Percentiles rank a stretch among this genome's conserved stretches.
phyloP scores from a whole-genome alignment of 805 yeast species.

The Starmerella gropengiesseri region DNA sequence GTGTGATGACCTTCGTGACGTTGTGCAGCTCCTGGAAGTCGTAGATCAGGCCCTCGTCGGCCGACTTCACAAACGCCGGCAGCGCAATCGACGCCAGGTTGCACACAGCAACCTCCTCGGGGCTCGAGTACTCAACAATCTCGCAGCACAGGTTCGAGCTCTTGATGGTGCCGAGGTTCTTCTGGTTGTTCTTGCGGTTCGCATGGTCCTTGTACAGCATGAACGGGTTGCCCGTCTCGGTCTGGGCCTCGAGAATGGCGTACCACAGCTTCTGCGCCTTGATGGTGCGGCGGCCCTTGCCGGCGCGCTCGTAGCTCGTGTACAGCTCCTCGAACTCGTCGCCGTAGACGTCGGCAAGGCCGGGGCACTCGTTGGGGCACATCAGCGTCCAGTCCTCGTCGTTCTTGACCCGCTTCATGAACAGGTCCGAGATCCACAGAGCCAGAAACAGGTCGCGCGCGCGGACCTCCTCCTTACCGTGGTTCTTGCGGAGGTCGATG shows the following conservation, averaged over 20 bases:
- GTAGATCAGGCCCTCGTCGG: conserved; percentile 42
- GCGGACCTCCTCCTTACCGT: conserved; percentile 86
- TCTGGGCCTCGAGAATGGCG: conserved; percentile 80
- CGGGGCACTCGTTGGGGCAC: conserved; percentile 83
- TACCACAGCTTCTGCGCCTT: conserved; percentile 89
- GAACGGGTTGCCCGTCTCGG: conserved; percentile 94
- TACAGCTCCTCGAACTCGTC: conserved; percentile 69
- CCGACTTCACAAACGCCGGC: conserved; percentile 49
- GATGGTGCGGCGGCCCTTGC: conserved; percentile 50
- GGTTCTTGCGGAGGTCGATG: conserved; percentile 78
- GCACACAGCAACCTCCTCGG: conserved; percentile 93
- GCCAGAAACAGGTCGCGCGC: conserved; percentile 92
- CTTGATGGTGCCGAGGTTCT: conserved; percentile 84
- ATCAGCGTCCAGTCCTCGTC: conserved; percentile 80
- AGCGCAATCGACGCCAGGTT: conserved; percentile 84
- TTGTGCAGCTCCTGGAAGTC: conserved; percentile 67
- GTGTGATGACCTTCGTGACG: conserved; percentile 64
- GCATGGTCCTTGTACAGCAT: conserved; percentile 90
- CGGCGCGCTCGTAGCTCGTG: conserved; percentile 59
- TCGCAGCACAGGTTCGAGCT: conserved; percentile 93
- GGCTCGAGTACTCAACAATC: conserved; percentile 80
- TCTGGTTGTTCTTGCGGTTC: conserved; percentile 77
- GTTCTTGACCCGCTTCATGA: conserved; percentile 78
- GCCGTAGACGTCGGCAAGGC: conserved; percentile 72
- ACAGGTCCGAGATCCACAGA: conserved; percentile 88